These are phyloP conservation scores for Fraxinus dipetala DNA, from an alignment of 305 asterid species.

Conservation along the genomic window DNA sequence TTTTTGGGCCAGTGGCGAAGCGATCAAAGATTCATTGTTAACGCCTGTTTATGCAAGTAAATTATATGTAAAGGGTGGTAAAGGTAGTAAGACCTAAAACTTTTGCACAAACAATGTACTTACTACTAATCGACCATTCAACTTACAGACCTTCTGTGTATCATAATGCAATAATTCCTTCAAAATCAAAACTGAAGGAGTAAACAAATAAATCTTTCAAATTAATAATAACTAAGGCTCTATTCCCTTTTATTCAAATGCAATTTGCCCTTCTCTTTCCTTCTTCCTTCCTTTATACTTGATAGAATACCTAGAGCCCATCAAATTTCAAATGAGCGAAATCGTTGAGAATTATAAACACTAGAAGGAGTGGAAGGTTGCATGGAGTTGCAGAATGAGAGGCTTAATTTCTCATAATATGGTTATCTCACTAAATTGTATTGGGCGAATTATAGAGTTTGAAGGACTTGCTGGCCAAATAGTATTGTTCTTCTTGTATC, in stretches of 20 bases:
- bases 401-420: neutral
- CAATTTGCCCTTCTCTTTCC: neutral
- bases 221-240: neutral
- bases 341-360: neutral
- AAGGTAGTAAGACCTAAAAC: neutral
- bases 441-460: neutral
- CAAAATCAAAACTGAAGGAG: neutral
- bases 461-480: neutral
- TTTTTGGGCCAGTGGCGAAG: neutral
- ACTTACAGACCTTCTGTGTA: neutral
- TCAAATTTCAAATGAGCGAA: neutral
- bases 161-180: neutral
- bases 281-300: neutral
- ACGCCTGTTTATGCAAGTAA: neutral
- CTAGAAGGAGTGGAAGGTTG: neutral
- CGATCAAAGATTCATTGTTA: neutral
- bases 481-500: neutral
- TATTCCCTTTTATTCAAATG: neutral
- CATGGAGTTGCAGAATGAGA: neutral
- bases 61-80: neutral
- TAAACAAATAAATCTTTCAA: neutral
- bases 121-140: neutral
- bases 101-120: neutral
- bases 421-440: neutral
- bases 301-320: neutral